A percentile compares a stretch with the other conserved stretches of the same genome.
Conservation (phyloP, 371 early-diverging fungal species). For the Blakeslea trispora region DNA sequence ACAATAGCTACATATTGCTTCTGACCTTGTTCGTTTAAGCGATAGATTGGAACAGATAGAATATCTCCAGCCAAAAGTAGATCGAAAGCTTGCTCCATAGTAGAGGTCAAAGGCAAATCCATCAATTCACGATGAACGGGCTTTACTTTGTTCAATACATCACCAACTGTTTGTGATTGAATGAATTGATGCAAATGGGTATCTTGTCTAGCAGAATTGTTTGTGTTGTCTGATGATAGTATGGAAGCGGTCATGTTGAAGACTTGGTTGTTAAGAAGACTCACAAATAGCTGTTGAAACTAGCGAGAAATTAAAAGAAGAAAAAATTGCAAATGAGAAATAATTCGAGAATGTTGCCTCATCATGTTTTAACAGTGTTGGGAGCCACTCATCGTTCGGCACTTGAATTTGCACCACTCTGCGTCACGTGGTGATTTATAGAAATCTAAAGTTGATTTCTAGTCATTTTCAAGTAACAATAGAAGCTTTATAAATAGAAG, state of each 20-base stretch:
- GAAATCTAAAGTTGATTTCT: too few species aligned
- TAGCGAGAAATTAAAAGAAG: constrained; percentile 2
- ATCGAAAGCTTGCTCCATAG: constrained; percentile 63
- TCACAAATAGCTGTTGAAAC: constrained; percentile 8
- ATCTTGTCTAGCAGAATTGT: constrained; percentile 4
- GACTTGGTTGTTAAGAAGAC: constrained; percentile 9
- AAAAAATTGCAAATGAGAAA: constrained; percentile 6
- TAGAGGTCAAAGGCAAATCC: constrained; percentile 55
- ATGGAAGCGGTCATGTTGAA: constrained; percentile 33
- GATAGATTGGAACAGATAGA: constrained; percentile 62
- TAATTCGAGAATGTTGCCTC: not conserved
- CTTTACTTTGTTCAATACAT: constrained; percentile 49
- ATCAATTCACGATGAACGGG: constrained; percentile 40
- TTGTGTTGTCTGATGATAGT: constrained; percentile 9
- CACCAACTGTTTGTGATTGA: constrained; percentile 45
- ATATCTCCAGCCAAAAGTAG: constrained; percentile 56
- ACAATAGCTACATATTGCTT: constrained; percentile 59
- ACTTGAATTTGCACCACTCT: too few species aligned
- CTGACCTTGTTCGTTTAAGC: constrained; percentile 14
- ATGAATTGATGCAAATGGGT: constrained; percentile 37
- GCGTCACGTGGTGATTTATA: too few species aligned
- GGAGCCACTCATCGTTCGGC: too few species aligned
- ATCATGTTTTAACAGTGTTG: too few species aligned
- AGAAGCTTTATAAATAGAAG: too few species aligned
- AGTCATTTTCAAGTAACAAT: too few species aligned